Evolutionary conservation across 345 rosid genomes (phyloP), one percentile per base, ranked within the genome.

Genomic region (Bretschneidera sinensis): DNA sequence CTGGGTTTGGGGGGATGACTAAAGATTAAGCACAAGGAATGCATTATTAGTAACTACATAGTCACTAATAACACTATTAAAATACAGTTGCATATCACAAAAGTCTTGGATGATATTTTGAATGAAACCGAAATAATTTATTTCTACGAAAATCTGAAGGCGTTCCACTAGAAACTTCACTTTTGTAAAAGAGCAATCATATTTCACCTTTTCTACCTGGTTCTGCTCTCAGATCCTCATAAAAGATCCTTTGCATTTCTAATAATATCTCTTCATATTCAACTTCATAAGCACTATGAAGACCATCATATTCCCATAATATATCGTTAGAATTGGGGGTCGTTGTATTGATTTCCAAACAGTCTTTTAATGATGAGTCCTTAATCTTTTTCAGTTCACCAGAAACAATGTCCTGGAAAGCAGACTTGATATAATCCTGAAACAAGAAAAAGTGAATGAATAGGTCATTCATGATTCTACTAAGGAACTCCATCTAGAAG

Each of bases 221-320:
- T 59, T 81, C 85, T 60, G 59, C 54, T 39, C 34, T 18, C 59
- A 80, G 85, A 75, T 94, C 95, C 66, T 88, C 83, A 21, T 94
- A 94, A 62, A 90, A 94, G 16, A 94, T 86, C 61, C 78, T 77
- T 64, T 94, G 95, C 96, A 94, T 84, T 74, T 90, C 95, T 49
- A 90, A 56, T 81, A 94, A 67, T 22, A 94, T 88, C 24, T 80
- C 97, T 76, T 94, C 99, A 0, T 91, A 80, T 18, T 87, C 95
- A 21, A 87, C 89, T 75, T 79, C 74, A 77, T 79, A 75, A 48
- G 86, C 78, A 71, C 78, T 74, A 24, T 69, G 80, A 67, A 85
- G 72, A 52, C 95, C 96, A 22, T 83, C 80, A 65, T 88, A 94
- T 67, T 94, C 97, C 97, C 99, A 94, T 20, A 94, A 65, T 48